phyloP scores from a whole-genome alignment of 2,329 filamentous ascomycete species.

The Fusarium citri region DNA sequence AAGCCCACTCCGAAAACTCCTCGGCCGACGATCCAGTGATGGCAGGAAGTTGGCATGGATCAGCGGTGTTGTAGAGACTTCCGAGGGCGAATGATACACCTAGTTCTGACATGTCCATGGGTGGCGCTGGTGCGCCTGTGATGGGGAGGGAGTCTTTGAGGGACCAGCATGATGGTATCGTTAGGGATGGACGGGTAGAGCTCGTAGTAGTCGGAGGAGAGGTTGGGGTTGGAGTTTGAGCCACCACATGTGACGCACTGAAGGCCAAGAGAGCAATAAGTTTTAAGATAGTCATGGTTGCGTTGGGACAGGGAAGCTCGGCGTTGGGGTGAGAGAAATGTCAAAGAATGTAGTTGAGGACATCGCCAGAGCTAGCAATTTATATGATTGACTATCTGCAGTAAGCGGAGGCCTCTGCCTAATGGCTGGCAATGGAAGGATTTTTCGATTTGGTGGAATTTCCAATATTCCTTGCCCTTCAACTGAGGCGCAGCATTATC shows the following conservation, averaged over 20 bases:
- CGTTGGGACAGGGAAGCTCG: neutral
- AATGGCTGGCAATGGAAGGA: neutral
- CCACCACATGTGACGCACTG: neutral
- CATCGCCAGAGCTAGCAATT: too few relatives aligned
- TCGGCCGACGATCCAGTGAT: neutral
- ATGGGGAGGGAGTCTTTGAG: neutral
- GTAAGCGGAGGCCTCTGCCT: neutral
- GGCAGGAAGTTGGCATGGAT: constrained; percentile 3
- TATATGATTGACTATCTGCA: neutral
- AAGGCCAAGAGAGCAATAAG: neutral
- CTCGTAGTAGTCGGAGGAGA: neutral
- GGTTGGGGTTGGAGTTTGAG: neutral
- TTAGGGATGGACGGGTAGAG: neutral
- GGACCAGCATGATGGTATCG: neutral
- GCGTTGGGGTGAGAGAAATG: neutral
- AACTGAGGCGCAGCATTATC: neutral
- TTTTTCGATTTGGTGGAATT: neutral
- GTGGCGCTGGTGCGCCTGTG: neutral
- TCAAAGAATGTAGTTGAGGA: neutral
- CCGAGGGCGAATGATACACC: constrained; percentile 3
- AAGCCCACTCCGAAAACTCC: constrained; percentile 2
- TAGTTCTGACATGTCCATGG: constrained; percentile 2
- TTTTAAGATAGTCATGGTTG: neutral
- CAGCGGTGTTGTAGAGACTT: neutral
- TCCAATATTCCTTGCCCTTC: neutral